Evolutionary conservation across 345 rosid genomes (phyloP), one percentile per base, ranked within the genome.

Genomic region (Pistacia integerrima): DNA sequence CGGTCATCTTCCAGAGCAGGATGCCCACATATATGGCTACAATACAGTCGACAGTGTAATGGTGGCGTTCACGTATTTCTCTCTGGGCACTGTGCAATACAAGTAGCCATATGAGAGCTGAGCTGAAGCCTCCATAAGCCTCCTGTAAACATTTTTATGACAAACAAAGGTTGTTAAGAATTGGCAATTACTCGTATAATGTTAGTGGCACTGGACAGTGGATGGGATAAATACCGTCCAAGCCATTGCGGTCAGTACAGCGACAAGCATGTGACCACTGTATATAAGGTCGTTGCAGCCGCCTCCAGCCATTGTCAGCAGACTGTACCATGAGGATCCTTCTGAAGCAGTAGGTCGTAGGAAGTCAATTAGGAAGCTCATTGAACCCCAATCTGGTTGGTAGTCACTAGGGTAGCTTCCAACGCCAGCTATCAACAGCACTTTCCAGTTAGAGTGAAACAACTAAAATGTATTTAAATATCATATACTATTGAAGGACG

Each of bases 181-280:
- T 55, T 0, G 16, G 70, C 35, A 52, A 64, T 64, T 44, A 70
- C 52, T 60, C 35, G 22, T 17, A 67, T 44, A 56, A 57, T 41
- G 48, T 56, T 46, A 18, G 25, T 55, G 63, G 74, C 49, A 73
- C 67, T 35, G 18, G 54, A 10, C 71, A 74, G 49, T 57, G 60
- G 35, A 77, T 18, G 20, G 66, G 30, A 64, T 66, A 64, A 56
- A 44, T 91, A 94, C 97, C 88, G 89, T 95, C 99, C 99, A 95
- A 55, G 99, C 99, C 98, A 93, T 95, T 62, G 99, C 99, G 46
- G 99, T 93, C 66, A 93, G 82, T 3, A 92, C 96, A 73, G 96
- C 93, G 73, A 95, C 98, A 72, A 93, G 93, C 99, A 93, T 92
- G 87, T 95, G 98, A 62, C 98, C 99, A 72, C 99, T 93, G 83